These are phyloP conservation scores for Microbotryomycetes sp. DNA, from an alignment of 1,284 basidiomycete species.

Conservation along the genomic window DNA sequence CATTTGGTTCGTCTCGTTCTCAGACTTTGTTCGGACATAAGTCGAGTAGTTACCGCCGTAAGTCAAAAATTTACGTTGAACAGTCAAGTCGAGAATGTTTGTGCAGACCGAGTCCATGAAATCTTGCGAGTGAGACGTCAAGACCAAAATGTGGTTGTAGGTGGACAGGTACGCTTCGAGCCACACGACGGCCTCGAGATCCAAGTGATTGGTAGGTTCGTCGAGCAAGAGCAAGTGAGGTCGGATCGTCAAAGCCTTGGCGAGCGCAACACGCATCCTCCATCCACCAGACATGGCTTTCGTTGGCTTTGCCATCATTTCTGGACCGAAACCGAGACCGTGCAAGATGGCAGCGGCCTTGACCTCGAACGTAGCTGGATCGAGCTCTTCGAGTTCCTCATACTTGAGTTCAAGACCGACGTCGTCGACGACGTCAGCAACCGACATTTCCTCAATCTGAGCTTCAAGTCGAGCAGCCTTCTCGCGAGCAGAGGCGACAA, in stretches of 20 bases:
- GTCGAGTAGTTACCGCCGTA: conserved; percentile 96
- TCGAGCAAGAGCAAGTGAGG: conserved; percentile 90
- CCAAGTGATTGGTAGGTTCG: conserved; percentile 50
- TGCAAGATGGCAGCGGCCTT: conserved; percentile 94
- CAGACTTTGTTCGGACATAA: conserved; percentile 88
- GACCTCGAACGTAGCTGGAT: conserved; percentile 88
- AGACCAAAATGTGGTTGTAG: conserved; percentile 96
- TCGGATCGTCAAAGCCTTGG: conserved; percentile 91
- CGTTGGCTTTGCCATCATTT: conserved; percentile 94
- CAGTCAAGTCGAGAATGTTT: conserved; percentile 94
- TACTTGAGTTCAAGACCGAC: conserved; percentile 77
- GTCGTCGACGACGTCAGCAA: conserved; percentile 85
- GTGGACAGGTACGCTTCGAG: conserved; percentile 94
- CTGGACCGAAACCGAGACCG: conserved; percentile 84
- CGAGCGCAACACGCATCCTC: conserved; percentile 97
- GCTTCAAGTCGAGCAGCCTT: conserved; percentile 95
- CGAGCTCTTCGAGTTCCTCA: conserved; percentile 95
- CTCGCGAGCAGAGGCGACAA: conserved; percentile 81
- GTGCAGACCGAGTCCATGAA: conserved; percentile 94
- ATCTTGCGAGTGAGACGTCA: conserved; percentile 94
- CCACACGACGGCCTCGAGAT: conserved; percentile 97
- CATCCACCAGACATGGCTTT: conserved; percentile 99
- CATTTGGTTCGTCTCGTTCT: conserved; percentile 99
- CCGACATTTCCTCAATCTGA: conserved; percentile 86
- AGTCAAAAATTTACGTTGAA: conserved; percentile 61